A percentile compares a stretch with the other conserved stretches of the same genome.
These are phyloP conservation scores for Colletotrichum godetiae DNA, from an alignment of 2,329 filamentous ascomycete genomes.

Conservation along the genomic window DNA sequence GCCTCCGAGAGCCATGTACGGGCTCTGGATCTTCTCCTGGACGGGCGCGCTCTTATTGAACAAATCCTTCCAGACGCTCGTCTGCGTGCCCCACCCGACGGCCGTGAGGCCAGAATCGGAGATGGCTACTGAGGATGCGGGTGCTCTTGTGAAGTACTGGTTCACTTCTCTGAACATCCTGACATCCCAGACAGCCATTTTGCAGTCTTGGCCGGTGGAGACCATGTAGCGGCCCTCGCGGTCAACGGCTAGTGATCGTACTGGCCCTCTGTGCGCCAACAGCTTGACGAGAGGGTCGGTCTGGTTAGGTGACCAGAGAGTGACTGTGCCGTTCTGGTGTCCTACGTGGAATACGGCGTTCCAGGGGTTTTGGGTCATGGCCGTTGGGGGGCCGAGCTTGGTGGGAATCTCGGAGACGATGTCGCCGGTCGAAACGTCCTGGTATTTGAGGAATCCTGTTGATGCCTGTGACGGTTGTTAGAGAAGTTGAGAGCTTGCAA, in stretches of 20 bases:
- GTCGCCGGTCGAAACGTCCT: constrained; percentile 93
- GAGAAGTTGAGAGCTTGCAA: constrained; percentile 20
- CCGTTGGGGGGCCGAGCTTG: constrained; percentile 83
- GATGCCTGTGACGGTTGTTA: constrained; percentile 66
- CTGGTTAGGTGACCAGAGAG: constrained; percentile 94
- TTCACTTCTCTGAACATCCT: constrained; percentile 94
- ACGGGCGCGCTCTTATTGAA: constrained; percentile 79
- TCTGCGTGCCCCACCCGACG: constrained; percentile 90
- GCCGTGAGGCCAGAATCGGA: constrained; percentile 90
- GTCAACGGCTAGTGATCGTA: constrained; percentile 86
- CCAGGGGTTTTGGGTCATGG: constrained; percentile 88
- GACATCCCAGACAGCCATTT: constrained; percentile 96
- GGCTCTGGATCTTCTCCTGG: constrained; percentile 84
- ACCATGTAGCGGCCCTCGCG: constrained; percentile 96
- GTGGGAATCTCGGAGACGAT: constrained; percentile 88
- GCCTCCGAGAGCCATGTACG: constrained; percentile 94
- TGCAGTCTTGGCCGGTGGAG: constrained; percentile 87
- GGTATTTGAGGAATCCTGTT: constrained; percentile 89
- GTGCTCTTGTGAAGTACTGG: constrained; percentile 85
- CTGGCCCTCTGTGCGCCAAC: constrained; percentile 88
- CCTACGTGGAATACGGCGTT: constrained; percentile 94
- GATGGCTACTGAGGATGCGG: constrained; percentile 85
- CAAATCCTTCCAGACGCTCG: constrained; percentile 90
- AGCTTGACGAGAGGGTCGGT: constrained; percentile 90
- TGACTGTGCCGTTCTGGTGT: constrained; percentile 94